These are phyloP conservation scores for Colletotrichum chrysophilum DNA, from an alignment of 2,329 filamentous ascomycete genomes.

Conservation along the genomic window DNA sequence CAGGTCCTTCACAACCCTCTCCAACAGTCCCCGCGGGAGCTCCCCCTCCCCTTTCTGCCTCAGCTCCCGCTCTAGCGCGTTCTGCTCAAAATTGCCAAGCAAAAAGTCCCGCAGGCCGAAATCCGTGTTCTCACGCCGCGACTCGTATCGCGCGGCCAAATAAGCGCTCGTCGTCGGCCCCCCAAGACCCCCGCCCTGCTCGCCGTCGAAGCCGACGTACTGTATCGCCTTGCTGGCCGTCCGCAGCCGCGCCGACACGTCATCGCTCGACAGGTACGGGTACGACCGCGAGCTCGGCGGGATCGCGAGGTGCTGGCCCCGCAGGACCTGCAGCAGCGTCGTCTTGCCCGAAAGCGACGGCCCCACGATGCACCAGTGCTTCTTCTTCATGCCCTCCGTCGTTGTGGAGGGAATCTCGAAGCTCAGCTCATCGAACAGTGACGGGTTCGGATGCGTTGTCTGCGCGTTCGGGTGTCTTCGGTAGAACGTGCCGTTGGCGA, in stretches of 20 bases:
- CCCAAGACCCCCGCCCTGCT: slow-evolving; percentile 58
- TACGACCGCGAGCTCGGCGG: slow-evolving; percentile 79
- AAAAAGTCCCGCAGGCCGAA: slow-evolving; percentile 85
- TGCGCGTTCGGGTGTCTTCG: slow-evolving; percentile 67
- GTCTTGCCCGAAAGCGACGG: slow-evolving; percentile 81
- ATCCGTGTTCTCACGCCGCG: slow-evolving; percentile 82
- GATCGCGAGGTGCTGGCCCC: slow-evolving; percentile 75
- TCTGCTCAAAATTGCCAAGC: slow-evolving; percentile 81
- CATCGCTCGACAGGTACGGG: slow-evolving; percentile 74
- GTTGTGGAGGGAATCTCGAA: slow-evolving; percentile 70
- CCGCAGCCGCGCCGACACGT: slow-evolving; percentile 60
- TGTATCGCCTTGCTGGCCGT: slow-evolving; percentile 73
- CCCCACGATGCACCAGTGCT: slow-evolving; percentile 86
- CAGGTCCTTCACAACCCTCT: slow-evolving; percentile 72
- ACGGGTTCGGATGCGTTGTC: slow-evolving; percentile 63
- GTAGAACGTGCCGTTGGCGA: slow-evolving; percentile 84
- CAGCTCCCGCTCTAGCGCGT: slow-evolving; percentile 62
- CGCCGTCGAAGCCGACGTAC: slow-evolving; percentile 89
- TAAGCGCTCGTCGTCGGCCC: slow-evolving; percentile 76
- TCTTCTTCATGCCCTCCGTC: slow-evolving; percentile 44
- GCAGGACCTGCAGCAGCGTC: slow-evolving; percentile 79
- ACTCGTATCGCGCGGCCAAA: slow-evolving; percentile 90
- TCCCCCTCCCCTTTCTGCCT: slow-evolving; percentile 50
- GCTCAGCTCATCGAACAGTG: slow-evolving; percentile 74
- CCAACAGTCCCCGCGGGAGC: slow-evolving; percentile 56